These are phyloP conservation scores for Fusarium irregulare DNA, from an alignment of 2,329 filamentous ascomycete genomes.

Conservation along the genomic window DNA sequence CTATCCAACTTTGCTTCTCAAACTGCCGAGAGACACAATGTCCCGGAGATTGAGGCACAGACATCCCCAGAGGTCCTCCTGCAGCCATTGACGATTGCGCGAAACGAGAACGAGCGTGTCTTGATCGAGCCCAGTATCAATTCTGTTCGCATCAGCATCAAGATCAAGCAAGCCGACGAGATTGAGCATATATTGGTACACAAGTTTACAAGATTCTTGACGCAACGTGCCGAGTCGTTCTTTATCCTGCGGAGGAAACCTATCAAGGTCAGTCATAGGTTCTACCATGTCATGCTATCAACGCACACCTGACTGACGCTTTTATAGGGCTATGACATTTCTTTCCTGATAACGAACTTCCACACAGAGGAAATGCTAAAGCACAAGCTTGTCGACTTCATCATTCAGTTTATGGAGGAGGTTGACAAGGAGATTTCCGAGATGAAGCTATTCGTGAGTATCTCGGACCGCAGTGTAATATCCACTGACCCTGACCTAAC, in stretches of 20 bases:
- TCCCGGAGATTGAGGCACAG: slow-evolving; percentile 94
- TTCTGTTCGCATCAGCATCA: slow-evolving; percentile 95
- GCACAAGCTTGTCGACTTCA: slow-evolving; percentile 98
- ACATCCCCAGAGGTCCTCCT: slow-evolving; percentile 94
- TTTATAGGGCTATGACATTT: slow-evolving; percentile 92
- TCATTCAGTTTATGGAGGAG: slow-evolving; percentile 99
- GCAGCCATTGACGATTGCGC: slow-evolving; percentile 88
- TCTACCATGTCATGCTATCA: background rate
- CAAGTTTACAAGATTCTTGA: slow-evolving; percentile 97
- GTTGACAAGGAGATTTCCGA: slow-evolving; percentile 99
- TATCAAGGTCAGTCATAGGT: slow-evolving; percentile 75
- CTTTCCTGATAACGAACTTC: slow-evolving; percentile 98
- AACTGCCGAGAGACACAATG: slow-evolving; percentile 95
- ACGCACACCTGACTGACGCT: slow-evolving; percentile 35
- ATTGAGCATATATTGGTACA: slow-evolving; percentile 98
- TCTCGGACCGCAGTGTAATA: background rate
- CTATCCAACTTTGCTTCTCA: slow-evolving; percentile 95
- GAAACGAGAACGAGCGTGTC: slow-evolving; percentile 97
- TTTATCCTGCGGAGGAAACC: slow-evolving; percentile 96
- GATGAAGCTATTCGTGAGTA: slow-evolving; percentile 98
- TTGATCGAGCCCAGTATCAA: slow-evolving; percentile 97
- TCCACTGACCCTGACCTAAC: slow-evolving; percentile 29
- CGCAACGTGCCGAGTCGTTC: slow-evolving; percentile 83
- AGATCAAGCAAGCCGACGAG: slow-evolving; percentile 99
- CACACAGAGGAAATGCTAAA: slow-evolving; percentile 99